phyloP scores from a whole-genome alignment of 768 basidiomycete species.

The Boletus coccyginus region DNA sequence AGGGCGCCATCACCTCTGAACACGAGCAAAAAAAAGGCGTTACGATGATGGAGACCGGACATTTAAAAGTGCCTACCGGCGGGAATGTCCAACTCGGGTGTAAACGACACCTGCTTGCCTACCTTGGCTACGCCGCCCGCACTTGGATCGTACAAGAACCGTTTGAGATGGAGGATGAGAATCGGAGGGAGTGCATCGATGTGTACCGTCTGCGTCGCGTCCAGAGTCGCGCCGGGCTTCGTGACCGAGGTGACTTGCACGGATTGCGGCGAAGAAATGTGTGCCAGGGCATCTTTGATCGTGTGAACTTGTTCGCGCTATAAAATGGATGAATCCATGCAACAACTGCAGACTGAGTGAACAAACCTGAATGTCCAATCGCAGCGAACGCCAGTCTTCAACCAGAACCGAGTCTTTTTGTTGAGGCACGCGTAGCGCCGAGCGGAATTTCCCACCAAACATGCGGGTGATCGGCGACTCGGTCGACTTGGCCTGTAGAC shows the following conservation, averaged over 20 bases:
- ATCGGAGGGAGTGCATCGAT: constrained; percentile 84
- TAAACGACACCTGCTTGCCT: constrained; percentile 76
- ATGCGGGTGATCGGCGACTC: constrained; percentile 90
- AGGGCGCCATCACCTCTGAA: constrained; percentile 60
- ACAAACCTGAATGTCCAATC: constrained; percentile 83
- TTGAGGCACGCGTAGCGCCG: constrained; percentile 75
- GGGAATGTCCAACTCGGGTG: constrained; percentile 74
- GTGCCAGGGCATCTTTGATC: constrained; percentile 78
- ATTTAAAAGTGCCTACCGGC: constrained; percentile 41
- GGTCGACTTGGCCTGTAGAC: constrained; percentile 60
- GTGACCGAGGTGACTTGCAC: constrained; percentile 68
- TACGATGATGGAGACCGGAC: rapidly evolving
- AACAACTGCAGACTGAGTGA: not conserved
- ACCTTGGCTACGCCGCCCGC: constrained; percentile 83
- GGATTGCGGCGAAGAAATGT: constrained; percentile 75
- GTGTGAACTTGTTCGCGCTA: constrained; percentile 73
- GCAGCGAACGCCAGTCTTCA: constrained; percentile 88
- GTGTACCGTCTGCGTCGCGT: constrained; percentile 70
- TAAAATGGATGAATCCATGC: not conserved
- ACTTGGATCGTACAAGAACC: constrained; percentile 81
- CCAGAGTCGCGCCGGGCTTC: constrained; percentile 55
- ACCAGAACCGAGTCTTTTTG: constrained; percentile 84
- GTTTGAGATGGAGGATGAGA: constrained; percentile 84
- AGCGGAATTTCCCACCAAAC: constrained; percentile 91
- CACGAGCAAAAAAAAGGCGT: no score